phyloP scores from a whole-genome alignment of 2,329 filamentous ascomycete genomes.

The Decorospora gaudefroyi region DNA sequence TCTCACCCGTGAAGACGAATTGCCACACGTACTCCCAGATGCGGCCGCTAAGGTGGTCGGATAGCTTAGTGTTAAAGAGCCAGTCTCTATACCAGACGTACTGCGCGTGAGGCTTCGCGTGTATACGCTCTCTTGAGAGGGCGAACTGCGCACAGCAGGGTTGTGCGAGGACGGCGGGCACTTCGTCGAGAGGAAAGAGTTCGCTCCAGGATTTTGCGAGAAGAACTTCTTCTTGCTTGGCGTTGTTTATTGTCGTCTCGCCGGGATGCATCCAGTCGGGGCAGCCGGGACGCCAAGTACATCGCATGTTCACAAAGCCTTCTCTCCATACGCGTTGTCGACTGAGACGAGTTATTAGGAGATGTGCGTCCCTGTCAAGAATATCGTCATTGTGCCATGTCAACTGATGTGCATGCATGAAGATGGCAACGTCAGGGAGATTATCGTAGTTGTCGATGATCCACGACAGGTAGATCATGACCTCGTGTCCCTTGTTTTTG shows the following conservation, averaged over 20 bases:
- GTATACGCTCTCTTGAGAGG: constrained; percentile 61
- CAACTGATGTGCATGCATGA: constrained; percentile 64
- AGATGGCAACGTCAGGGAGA: constrained; percentile 63
- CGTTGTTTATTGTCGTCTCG: constrained; percentile 43
- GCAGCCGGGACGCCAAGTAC: constrained; percentile 60
- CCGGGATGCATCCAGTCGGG: constrained; percentile 59
- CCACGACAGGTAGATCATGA: constrained; percentile 65
- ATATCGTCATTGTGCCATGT: constrained; percentile 64
- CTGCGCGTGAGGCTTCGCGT: constrained; percentile 56
- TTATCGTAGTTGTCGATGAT: constrained; percentile 65
- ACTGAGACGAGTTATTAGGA: constrained; percentile 53
- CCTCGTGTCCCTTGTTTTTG: constrained; percentile 65
- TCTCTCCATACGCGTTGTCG: constrained; percentile 54
- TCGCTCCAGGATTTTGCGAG: constrained; percentile 54
- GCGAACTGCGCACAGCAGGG: constrained; percentile 69
- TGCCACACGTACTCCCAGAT: constrained; percentile 70
- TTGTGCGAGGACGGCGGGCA: constrained; percentile 59
- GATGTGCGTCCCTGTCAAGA: constrained; percentile 50
- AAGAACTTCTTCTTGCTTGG: constrained; percentile 53
- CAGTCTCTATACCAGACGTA: constrained; percentile 65
- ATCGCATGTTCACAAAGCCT: constrained; percentile 61
- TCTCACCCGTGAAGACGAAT: constrained; percentile 61
- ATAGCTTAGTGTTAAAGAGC: constrained; percentile 61
- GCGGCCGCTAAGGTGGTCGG: constrained; percentile 61
- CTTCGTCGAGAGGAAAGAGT: constrained; percentile 54